Percentiles rank a stretch among this genome's conserved stretches.
These are phyloP conservation scores for Diplocarpon rosae DNA, from an alignment of 2,329 filamentous ascomycete species.

Conservation along the genomic window DNA sequence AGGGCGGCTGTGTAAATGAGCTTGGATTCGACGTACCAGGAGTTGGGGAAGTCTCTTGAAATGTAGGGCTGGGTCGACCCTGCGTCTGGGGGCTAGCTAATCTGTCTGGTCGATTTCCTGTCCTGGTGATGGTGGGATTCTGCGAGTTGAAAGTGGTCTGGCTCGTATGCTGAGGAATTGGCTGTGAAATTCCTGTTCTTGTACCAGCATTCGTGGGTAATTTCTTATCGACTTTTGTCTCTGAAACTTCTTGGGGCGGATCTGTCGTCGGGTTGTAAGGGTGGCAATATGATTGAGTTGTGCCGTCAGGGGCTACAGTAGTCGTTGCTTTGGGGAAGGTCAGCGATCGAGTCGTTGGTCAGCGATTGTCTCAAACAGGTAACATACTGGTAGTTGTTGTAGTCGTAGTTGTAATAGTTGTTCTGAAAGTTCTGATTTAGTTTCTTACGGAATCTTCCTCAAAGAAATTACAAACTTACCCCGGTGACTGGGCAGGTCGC, in stretches of 20 bases:
- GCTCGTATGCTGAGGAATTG: neutral
- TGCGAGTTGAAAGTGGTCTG: neutral
- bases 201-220: conserved; percentile 1
- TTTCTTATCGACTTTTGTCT: conserved; percentile 13
- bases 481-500: neutral
- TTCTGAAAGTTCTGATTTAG: conserved; percentile 4
- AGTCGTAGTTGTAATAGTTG: conserved; percentile 20
- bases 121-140: neutral
- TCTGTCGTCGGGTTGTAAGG: conserved; percentile 20
- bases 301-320: conserved; percentile 17
- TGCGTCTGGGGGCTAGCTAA: neutral
- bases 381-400: conserved; percentile 21
- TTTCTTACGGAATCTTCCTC: neutral
- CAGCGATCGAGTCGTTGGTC: neutral
- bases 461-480: too few relatives aligned
- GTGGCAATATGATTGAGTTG: conserved; percentile 16
- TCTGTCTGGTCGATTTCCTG: conserved; percentile 2
- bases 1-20: conserved; percentile 4
- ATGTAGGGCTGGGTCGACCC: conserved; percentile 5
- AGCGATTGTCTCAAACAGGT: neutral
- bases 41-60: conserved; percentile 7
- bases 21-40: conserved; percentile 2
- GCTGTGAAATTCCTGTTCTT: conserved; percentile 4
- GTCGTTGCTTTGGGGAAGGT: conserved; percentile 16
- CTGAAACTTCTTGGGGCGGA: conserved; percentile 16